Evolutionary conservation across 352 stramenopile species (phyloP).

Genomic region (Globisporangium nodosum): DNA sequence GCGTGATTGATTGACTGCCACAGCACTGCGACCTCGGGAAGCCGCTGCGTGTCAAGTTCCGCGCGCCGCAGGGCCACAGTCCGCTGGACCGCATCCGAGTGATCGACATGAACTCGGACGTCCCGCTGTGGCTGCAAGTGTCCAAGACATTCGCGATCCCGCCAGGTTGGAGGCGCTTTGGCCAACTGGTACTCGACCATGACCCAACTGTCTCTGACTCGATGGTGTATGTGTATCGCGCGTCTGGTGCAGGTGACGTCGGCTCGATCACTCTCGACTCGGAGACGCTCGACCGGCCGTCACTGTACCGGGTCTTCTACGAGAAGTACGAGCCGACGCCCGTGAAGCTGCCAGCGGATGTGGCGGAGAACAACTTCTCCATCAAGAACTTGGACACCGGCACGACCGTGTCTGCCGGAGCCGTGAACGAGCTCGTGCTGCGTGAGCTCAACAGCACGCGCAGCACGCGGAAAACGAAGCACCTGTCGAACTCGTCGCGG

Average conservation of each 20-base stretch:
- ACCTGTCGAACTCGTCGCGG: constrained; percentile 59
- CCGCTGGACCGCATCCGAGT: constrained; percentile 74
- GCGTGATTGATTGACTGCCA: constrained; percentile 1
- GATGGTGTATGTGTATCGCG: neutral
- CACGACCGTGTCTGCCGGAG: constrained; percentile 67
- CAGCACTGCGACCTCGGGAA: constrained; percentile 80
- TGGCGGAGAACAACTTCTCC: constrained; percentile 61
- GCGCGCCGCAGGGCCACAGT: constrained; percentile 64
- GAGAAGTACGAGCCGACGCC: constrained; percentile 83
- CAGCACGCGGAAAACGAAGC: constrained; percentile 37
- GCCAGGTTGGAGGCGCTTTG: constrained; percentile 27
- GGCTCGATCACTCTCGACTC: constrained; percentile 79
- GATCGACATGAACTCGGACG: constrained; percentile 81
- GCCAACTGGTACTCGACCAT: neutral
- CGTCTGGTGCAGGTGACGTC: constrained; percentile 29
- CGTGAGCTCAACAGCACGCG: constrained; percentile 59
- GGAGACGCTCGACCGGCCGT: constrained; percentile 73
- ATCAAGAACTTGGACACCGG: constrained; percentile 83
- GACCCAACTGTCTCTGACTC: neutral
- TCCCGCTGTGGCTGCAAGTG: constrained; percentile 78
- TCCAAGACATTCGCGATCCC: constrained; percentile 82
- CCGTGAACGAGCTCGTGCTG: constrained; percentile 74
- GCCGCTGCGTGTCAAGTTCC: constrained; percentile 71
- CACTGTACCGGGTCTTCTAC: constrained; percentile 83
- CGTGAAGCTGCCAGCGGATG: constrained; percentile 40